Conservation (phyloP, 2,329 filamentous ascomycete genomes). For the Microcyclosporella mali region DNA sequence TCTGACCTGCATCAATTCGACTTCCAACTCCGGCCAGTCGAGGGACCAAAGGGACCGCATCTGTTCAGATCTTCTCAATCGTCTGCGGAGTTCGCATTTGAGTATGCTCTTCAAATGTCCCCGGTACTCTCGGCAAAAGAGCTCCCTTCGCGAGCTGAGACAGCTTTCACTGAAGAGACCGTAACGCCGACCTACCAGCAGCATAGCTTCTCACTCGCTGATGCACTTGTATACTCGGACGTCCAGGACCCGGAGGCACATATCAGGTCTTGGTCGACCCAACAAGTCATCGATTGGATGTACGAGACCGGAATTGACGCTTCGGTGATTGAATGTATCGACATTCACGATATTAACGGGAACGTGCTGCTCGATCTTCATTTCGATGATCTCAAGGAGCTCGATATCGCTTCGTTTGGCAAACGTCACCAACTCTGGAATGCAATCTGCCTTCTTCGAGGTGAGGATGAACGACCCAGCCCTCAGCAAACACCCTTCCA, state of each 20-base stretch:
- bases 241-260: slow-evolving; percentile 15
- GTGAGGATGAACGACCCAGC: slow-evolving; percentile 37
- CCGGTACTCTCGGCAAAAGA: slow-evolving; percentile 62
- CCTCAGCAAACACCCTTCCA: slow-evolving; percentile 45
- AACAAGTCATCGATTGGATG: slow-evolving; percentile 83
- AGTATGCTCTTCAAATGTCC: slow-evolving; percentile 60
- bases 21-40: slow-evolving; percentile 60
- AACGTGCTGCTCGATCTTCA: slow-evolving; percentile 83
- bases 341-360: slow-evolving; percentile 87
- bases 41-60: slow-evolving; percentile 80
- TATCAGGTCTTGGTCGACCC: slow-evolving; percentile 62
- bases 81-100: slow-evolving; percentile 50
- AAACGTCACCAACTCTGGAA: slow-evolving; percentile 75
- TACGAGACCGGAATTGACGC: slow-evolving; percentile 72
- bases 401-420: slow-evolving; percentile 75
- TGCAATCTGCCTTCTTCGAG: slow-evolving; percentile 64
- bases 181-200: slow-evolving; percentile 22
- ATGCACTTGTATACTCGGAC: slow-evolving; percentile 13
- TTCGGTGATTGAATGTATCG: slow-evolving; percentile 72
- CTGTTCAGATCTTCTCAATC: slow-evolving; percentile 68
- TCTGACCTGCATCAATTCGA: slow-evolving; percentile 56
- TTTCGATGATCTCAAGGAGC: slow-evolving; percentile 77
- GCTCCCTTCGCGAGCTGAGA: slow-evolving; percentile 38
- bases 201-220: slow-evolving; percentile 27
- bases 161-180: slow-evolving; percentile 36